Base-by-base conservation (phyloP, 371 early-diverging fungal genomes). In the Ordospora pajunii region DNA sequence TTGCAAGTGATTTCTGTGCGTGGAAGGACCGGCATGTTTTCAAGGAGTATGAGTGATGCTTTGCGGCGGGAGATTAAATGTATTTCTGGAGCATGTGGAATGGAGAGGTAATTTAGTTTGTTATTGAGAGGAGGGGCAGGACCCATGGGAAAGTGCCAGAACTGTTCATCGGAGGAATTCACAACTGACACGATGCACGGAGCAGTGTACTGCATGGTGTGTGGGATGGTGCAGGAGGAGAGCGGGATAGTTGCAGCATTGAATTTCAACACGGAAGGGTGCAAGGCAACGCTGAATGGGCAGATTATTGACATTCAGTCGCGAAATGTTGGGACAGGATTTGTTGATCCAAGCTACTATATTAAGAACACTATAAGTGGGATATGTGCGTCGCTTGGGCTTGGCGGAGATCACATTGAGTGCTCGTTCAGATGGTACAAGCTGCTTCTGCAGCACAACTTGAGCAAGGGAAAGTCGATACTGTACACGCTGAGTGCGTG, bases 231-330 rank as follows among this genome's bases (percentile, higher is more conserved):
- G n/a, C 78, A 91, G 54, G 96, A 95, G 84, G 94, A 97, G 78
- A 93, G 93, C 83, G 87, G 89, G 21, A 93, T 97, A 70, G 93
- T 95, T 12, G 84, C 92, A 0, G 93, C 96, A 83, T 89, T 96
- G 32, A 88, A 91, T 1, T 98, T 98, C 85, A 88, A 88, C 43
- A 94, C 95, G 83, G 85, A 75, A 23, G 87, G 75, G 1, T 67
- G 54, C 14, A 72, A 76, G 49, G 70, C 82, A 21, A 51, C 76
- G 11, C 45, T 85, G n/a, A 77, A 76, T 73, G 85, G 85, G 5
- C 67, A 85, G 71, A 79, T 83, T 32, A 58, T 83, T 4, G 66
- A 53, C 40, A 78, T 81, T 9, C 80, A 64, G 4, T 79, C 70
- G 23, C 65, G 54, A 52, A 79, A 81, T 37, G 74, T 83, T 12